Evolutionary conservation across 129 eudicot species (phyloP).

Genomic region (Chrysanthemum seticuspe): DNA sequence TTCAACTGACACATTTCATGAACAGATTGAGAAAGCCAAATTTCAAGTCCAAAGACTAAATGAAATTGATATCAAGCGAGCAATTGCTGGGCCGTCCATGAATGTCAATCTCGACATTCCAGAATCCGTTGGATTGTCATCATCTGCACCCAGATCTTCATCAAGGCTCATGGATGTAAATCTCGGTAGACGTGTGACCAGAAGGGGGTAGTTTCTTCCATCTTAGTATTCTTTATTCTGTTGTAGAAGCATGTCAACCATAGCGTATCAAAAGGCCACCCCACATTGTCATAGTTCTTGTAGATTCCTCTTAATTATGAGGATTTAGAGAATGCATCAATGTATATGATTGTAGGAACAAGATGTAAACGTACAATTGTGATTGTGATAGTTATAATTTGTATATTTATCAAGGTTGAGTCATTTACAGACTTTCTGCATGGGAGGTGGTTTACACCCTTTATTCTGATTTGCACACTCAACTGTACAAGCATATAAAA

Average conservation of each 20-base stretch:
- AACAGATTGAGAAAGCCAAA: slow-evolving; percentile 65
- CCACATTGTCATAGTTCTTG: slow-evolving; percentile 12
- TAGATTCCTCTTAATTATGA: slow-evolving; percentile 14
- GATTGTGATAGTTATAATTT: background rate
- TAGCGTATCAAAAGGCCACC: background rate
- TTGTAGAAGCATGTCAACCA: slow-evolving; percentile 24
- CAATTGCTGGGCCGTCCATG: slow-evolving; percentile 62
- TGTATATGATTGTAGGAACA: slow-evolving; percentile 25
- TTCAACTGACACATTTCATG: background rate
- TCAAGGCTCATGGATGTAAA: slow-evolving; percentile 76
- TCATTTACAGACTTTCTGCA: slow-evolving; percentile 8
- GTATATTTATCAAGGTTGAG: slow-evolving; percentile 6
- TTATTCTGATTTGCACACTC: too few relatives aligned
- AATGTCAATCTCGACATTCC: slow-evolving; percentile 88
- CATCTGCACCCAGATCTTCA: slow-evolving; percentile 46
- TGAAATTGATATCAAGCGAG: slow-evolving; percentile 74
- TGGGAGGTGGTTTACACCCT: too few relatives aligned
- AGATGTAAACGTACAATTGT: slow-evolving; percentile 2
- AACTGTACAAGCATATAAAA: too few relatives aligned
- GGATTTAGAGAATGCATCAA: slow-evolving; percentile 15
- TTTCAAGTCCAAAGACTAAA: slow-evolving; percentile 59
- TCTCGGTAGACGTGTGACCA: slow-evolving; percentile 60
- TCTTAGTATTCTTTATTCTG: slow-evolving; percentile 1
- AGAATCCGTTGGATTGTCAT: slow-evolving; percentile 72
- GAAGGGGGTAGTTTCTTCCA: slow-evolving; percentile 36